Evolutionary conservation across 23 red algal species (phyloP).

Genomic region (Gracilaria caudata): DNA sequence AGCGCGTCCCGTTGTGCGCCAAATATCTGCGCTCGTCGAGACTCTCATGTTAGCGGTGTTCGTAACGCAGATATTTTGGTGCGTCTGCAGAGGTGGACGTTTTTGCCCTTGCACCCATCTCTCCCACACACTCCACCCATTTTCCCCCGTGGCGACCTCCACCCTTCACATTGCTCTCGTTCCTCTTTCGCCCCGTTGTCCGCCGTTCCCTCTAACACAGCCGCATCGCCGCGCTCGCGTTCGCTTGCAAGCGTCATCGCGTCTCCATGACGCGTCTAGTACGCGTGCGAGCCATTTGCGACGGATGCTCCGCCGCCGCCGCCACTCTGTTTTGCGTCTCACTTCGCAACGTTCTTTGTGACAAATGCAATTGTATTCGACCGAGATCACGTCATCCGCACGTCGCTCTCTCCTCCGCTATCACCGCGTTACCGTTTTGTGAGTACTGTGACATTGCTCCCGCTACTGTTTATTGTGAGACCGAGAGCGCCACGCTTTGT

Average conservation of each 20-base stretch:
- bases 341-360: slow-evolving; percentile 54
- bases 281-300: slow-evolving; percentile 65
- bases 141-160: too few species aligned
- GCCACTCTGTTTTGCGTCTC: slow-evolving; percentile 63
- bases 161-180: too few species aligned
- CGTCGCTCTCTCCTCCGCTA: slow-evolving; percentile 35
- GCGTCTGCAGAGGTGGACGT: too few species aligned
- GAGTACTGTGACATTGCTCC: slow-evolving; percentile 57
- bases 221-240: too few species aligned
- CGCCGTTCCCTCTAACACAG: too few species aligned
- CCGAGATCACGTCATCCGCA: slow-evolving; percentile 18
- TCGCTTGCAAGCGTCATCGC: too few species aligned
- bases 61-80: not conserved
- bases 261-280: slow-evolving; percentile 53
- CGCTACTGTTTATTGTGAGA: slow-evolving; percentile 45
- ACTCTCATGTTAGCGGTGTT: too few species aligned
- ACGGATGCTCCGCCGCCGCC: slow-evolving; percentile 61
- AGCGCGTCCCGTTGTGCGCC: not conserved
- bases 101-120: too few species aligned
- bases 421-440: slow-evolving; percentile 65
- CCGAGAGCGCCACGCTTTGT: slow-evolving; percentile 35
- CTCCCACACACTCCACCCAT: too few species aligned
- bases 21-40: not conserved
- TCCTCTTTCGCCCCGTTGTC: too few species aligned
- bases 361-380: slow-evolving; percentile 15